Base-by-base conservation (phyloP, 352 stramenopile species). In the Paralagenidium karlingii region DNA sequence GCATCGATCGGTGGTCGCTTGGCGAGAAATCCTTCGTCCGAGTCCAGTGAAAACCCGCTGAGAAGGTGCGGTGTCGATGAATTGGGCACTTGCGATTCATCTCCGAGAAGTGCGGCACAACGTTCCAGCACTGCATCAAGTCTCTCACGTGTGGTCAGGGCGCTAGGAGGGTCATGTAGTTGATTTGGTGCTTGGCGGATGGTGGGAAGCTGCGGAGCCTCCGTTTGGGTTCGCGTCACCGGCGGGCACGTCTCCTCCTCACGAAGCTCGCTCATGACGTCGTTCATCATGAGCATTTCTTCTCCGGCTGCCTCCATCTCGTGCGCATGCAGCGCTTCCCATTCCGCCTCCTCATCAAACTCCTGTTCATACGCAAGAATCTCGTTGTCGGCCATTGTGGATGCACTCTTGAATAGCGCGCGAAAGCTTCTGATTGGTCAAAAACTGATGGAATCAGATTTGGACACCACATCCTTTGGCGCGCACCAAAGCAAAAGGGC, bases 361-460 rank as follows among this genome's bases (percentile, higher is more conserved):
- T 90, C 75, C 49, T 82, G 60, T 57, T 91, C 70, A 50, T 71
- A 83, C 54, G 74, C 68, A 33, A 76, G 80, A 40, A 83, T 60
- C 30, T 84, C 68, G 9, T 75, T 66, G 57, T 84, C 74, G 47
- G 60, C 61, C 55, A 77, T 83, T 30, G 22, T 40, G 34, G 25
- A 13, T 13, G 27, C 27, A 31, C 27, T 9, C 27, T 31, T 9
- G 3, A 49, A 58, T 55, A 54, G 50, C 39, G 42, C 50, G 53
- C 53, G 43, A 62, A 58, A 10, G 13, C 18, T 8, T 42, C 0
- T 48, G 10, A 63, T 63, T 63, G 49, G 54, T 12, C 43, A 29
- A 55, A 62, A 55, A 43, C 22, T 13, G 19, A 7, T 3, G 30
- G 8, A 7, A 36, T 22, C 19, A 36, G 3, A 8, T 22, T 36